Conservation (phyloP, 2,329 filamentous ascomycete species). For the Blumeria hordei region DNA sequence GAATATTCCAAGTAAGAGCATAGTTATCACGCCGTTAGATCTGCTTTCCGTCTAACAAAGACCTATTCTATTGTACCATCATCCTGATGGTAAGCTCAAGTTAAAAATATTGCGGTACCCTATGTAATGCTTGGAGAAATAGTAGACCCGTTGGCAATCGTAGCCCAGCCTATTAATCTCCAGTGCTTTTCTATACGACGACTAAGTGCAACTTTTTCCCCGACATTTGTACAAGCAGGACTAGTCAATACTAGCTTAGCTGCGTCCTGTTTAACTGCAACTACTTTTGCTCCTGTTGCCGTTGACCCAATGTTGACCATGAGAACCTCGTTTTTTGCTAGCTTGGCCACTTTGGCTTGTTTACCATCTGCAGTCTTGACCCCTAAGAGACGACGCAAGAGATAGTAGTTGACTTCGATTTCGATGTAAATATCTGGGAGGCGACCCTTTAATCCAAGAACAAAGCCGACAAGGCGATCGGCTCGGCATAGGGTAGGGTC, state of each 20-base stretch:
- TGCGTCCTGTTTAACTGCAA: constrained; percentile 91
- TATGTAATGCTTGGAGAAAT: constrained; percentile 14
- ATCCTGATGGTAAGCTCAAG: no score
- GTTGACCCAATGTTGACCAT: constrained; percentile 99
- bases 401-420: constrained; percentile 98
- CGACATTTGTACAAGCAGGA: constrained; percentile 88
- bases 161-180: constrained; percentile 83
- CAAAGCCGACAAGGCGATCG: constrained; percentile 95
- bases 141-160: constrained; percentile 18
- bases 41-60: no score
- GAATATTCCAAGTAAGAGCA: no score
- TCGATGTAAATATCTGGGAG: constrained; percentile 95
- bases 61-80: no score
- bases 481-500: constrained; percentile 96
- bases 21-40: no score
- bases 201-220: constrained; percentile 91
- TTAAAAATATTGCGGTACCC: neutral
- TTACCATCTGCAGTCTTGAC: constrained; percentile 96
- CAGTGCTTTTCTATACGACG: constrained; percentile 98
- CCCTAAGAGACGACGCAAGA: constrained; percentile 79
- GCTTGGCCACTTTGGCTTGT: constrained; percentile 96
- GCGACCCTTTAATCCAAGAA: constrained; percentile 78
- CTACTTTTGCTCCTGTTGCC: constrained; percentile 89
- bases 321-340: constrained; percentile 94
- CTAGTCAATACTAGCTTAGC: constrained; percentile 84